Evolutionary conservation across 1,139 yeast species (phyloP), one percentile per base, ranked within the genome.

Genomic region (Zygosaccharomyces sapae): DNA sequence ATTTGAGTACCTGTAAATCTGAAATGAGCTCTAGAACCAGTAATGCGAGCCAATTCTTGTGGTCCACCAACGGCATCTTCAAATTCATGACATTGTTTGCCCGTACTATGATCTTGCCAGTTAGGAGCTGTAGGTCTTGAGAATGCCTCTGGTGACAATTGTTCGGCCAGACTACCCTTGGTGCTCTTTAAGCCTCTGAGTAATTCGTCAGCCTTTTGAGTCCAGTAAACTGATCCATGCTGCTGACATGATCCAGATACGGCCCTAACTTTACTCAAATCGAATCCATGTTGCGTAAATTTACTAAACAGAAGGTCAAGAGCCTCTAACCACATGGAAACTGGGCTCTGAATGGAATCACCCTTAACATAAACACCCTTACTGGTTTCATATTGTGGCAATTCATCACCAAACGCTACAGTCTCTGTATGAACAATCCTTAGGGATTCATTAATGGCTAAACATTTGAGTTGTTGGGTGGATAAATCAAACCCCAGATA

Each of bases 51-150:
- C 59, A 89, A 68, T 6, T 70, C 61, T 38, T 80, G 81, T 4
- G 82, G 74, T 3, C 90, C 88, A 6, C 64, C 65, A 3, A 76
- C 77, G 1, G 73, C 72, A 0, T 65, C 66, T 61, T 87, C 95
- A 57, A 88, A 83, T 30, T 67, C 74, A 27, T 71, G 61, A 48
- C 88, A 74, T 63, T 89, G 95, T 22, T 72, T 67, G 7, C 79
- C 83, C 0, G 97, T 89, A 22, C 94, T 84, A 60, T 87, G 95
- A 62, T 89, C 97, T 65, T 89, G 97, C 97, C 97, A 89, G 60
- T 89, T 89, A 8, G 96, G 96, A 7, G 95, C 83, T 47, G 73
- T 72, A 5, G 75, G 73, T 59, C 81, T 75, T 1, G 94, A 72
- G 54, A 88, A 80, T 1, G 83, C 81, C 1, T 55, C 51, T 1